phyloP scores from a whole-genome alignment of 2,329 filamentous ascomycete genomes.

The Polytolypa hystricis region DNA sequence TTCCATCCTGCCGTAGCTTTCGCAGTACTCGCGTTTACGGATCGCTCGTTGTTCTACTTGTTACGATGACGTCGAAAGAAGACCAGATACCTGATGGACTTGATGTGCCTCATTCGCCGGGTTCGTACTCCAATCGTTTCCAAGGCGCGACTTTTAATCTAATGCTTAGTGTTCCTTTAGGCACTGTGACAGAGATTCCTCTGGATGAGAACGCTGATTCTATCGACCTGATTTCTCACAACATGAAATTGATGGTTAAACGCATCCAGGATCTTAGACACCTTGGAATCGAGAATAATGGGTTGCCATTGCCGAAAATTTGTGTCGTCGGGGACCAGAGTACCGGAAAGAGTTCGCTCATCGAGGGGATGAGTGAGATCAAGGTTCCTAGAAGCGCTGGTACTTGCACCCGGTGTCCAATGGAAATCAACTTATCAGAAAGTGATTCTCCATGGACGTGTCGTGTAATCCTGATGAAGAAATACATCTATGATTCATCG shows the following conservation, averaged over 20 bases:
- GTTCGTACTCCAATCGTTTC: too few relatives aligned
- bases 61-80: too few relatives aligned
- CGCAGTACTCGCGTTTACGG: too few relatives aligned
- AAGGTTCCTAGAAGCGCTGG: slow-evolving; percentile 59
- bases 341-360: slow-evolving; percentile 64
- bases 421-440: slow-evolving; percentile 62
- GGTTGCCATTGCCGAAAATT: slow-evolving; percentile 61
- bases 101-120: too few relatives aligned
- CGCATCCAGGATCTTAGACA: slow-evolving; percentile 52
- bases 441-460: slow-evolving; percentile 53
- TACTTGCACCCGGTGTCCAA: slow-evolving; percentile 69
- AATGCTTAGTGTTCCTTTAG: slow-evolving; percentile 5
- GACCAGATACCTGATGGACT: too few relatives aligned
- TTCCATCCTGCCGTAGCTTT: too few relatives aligned
- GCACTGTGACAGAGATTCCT: slow-evolving; percentile 5
- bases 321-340: slow-evolving; percentile 78
- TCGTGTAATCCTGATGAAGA: slow-evolving; percentile 51
- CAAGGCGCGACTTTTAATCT: too few relatives aligned
- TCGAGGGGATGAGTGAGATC: slow-evolving; percentile 54
- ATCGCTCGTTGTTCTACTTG: too few relatives aligned
- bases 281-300: slow-evolving; percentile 58
- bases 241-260: slow-evolving; percentile 28
- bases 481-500: slow-evolving; percentile 44
- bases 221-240: slow-evolving; percentile 20
- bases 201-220: slow-evolving; percentile 9